Evolutionary conservation across 1,139 yeast genomes (phyloP).

Genomic region (Saccharomyces hybrid): DNA sequence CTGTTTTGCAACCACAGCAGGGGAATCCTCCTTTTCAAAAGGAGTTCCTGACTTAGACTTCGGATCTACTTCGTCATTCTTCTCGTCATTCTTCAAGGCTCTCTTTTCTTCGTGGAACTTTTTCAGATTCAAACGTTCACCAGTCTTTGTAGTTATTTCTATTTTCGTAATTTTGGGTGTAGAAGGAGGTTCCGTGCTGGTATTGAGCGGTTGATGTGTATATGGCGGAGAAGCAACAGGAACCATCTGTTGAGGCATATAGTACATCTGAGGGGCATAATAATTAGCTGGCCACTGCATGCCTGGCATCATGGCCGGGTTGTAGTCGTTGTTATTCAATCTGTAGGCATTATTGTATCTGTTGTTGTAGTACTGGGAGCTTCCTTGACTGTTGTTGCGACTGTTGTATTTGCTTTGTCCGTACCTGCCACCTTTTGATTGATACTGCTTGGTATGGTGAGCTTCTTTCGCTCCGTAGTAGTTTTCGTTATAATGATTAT

Average conservation of each 20-base stretch:
- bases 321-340: constrained; percentile 3
- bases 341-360: constrained; percentile 3
- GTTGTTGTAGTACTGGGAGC: constrained; percentile 1
- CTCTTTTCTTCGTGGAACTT: constrained; percentile 21
- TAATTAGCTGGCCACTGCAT: constrained; percentile 21
- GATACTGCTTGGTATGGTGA: too few species aligned
- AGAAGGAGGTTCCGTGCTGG: too few species aligned
- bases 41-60: too few species aligned
- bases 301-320: constrained; percentile 5
- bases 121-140: constrained; percentile 27
- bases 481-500: too few species aligned
- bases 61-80: too few species aligned
- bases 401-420: too few species aligned
- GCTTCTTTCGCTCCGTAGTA: too few species aligned
- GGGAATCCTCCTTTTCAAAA: constrained; percentile 11
- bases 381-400: too few species aligned
- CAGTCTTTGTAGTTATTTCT: constrained; percentile 31
- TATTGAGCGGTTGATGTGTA: constrained; percentile 9
- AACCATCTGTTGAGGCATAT: constrained; percentile 19
- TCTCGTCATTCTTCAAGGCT: background rate
- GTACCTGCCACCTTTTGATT: too few species aligned
- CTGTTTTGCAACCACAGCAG: too few species aligned
- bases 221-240: constrained; percentile 7
- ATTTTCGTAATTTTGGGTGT: constrained; percentile 23
- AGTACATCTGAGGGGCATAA: constrained; percentile 21